Evolutionary conservation across 2,329 filamentous ascomycete species (phyloP).

Genomic region (Fusarium cicatricum): DNA sequence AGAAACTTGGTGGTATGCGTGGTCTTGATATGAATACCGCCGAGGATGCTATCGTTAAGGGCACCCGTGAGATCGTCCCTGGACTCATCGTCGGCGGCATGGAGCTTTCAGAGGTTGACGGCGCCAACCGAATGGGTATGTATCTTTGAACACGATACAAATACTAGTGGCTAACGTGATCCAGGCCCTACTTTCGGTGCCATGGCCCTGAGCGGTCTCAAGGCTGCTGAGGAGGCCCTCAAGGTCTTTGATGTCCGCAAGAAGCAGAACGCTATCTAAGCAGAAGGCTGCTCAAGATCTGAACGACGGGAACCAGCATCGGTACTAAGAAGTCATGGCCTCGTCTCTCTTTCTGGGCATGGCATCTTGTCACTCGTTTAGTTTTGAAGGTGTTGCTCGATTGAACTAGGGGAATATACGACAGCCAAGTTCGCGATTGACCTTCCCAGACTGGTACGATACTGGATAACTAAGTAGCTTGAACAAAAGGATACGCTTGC

Average conservation of each 20-base stretch:
- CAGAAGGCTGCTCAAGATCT: not conserved
- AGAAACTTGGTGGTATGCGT: slow-evolving; percentile 89
- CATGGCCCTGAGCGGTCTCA: slow-evolving; percentile 87
- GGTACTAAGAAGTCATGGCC: not conserved
- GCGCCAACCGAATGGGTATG: slow-evolving; percentile 86
- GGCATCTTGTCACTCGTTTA: slow-evolving; percentile 26
- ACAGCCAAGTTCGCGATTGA: not conserved
- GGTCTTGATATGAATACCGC: slow-evolving; percentile 92
- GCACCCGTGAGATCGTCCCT: slow-evolving; percentile 86
- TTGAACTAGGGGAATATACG: not conserved
- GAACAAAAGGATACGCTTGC: slow-evolving; percentile 3
- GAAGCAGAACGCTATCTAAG: slow-evolving; percentile 73
- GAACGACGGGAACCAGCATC: not conserved
- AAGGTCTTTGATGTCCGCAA: slow-evolving; percentile 80
- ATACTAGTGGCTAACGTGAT: not conserved
- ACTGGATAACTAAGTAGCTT: slow-evolving; percentile 2
- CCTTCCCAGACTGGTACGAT: slow-evolving; percentile 4
- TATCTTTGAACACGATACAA: no score
- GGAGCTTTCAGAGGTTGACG: slow-evolving; percentile 91
- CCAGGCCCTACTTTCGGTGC: slow-evolving; percentile 81
- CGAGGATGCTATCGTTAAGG: slow-evolving; percentile 93
- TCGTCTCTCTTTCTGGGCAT: slow-evolving; percentile 26
- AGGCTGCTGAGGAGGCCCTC: slow-evolving; percentile 88
- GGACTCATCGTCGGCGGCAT: slow-evolving; percentile 94
- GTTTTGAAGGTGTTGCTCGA: not conserved